phyloP scores from a whole-genome alignment of 352 stramenopile species.

The Phytophthora hybrid region DNA sequence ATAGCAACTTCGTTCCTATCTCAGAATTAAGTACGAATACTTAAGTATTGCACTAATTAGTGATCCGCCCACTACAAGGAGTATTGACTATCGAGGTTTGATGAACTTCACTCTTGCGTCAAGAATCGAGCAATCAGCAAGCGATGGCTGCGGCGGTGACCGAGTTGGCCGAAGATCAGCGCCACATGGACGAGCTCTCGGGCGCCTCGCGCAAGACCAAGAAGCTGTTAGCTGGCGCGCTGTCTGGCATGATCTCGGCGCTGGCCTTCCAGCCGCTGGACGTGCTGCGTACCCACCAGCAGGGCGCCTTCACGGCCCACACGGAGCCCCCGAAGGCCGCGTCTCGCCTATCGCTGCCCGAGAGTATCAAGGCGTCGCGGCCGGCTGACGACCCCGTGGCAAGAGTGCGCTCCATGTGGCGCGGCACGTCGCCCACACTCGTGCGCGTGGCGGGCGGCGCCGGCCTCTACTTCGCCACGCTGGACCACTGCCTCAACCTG shows the following conservation, averaged over 20 bases:
- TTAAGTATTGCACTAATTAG: no score
- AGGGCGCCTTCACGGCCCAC: constrained; percentile 72
- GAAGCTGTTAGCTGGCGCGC: constrained; percentile 72
- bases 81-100: no score
- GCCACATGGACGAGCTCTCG: constrained; percentile 39
- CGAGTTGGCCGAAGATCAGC: constrained; percentile 38
- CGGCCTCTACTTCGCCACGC: constrained; percentile 86
- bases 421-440: constrained; percentile 82
- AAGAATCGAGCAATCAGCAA: constrained; percentile 7
- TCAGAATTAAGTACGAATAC: no score
- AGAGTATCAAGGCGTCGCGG: constrained; percentile 31
- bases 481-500: constrained; percentile 71
- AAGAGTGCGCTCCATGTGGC: constrained; percentile 79
- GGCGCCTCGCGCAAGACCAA: constrained; percentile 63
- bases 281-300: constrained; percentile 86
- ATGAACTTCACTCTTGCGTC: neutral
- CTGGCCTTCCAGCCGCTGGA: constrained; percentile 89
- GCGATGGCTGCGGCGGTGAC: constrained; percentile 29
- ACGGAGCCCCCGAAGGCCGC: constrained; percentile 4
- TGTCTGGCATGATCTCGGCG: constrained; percentile 83
- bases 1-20: no score
- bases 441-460: constrained; percentile 83
- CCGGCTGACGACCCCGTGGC: constrained; percentile 30
- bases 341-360: constrained; percentile 25
- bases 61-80: no score